Evolutionary conservation across 208 protist genomes (phyloP).

Genomic region (Crithidia brevicula): DNA sequence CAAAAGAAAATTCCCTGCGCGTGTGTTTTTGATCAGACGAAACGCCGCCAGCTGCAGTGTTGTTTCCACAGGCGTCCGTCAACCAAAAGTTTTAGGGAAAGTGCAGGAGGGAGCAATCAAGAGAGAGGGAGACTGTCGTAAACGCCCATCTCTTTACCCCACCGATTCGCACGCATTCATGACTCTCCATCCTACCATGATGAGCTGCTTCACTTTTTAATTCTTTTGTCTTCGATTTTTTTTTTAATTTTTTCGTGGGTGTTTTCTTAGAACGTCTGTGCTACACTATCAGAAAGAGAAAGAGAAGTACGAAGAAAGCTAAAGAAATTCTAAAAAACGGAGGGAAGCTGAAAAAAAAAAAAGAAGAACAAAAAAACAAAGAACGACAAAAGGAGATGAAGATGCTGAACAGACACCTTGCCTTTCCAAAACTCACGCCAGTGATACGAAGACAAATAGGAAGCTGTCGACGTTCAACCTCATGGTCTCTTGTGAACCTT

Average conservation of each 20-base stretch:
- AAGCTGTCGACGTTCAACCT: background rate
- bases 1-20: too few species aligned
- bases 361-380: background rate
- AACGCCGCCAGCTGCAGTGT: too few species aligned
- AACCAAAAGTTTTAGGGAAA: background rate
- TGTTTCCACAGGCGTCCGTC: too few species aligned
- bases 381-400: background rate
- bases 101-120: background rate
- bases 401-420: too few species aligned
- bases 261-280: slow-evolving; percentile 5
- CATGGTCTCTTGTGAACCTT: background rate
- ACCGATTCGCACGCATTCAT: too few species aligned
- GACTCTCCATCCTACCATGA: too few species aligned
- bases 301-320: background rate
- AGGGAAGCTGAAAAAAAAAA: background rate
- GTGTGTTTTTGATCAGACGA: too few species aligned
- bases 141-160: too few species aligned
- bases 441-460: too few species aligned
- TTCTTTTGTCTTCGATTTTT: background rate
- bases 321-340: too few species aligned
- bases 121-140: slow-evolving; percentile 8
- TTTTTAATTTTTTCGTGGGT: slow-evolving; percentile 10
- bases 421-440: too few species aligned
- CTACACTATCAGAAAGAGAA: slow-evolving; percentile 8
- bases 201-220: background rate